phyloP scores from a whole-genome alignment of 1,139 yeast species.

The Nakaseomyces bracarensis region DNA sequence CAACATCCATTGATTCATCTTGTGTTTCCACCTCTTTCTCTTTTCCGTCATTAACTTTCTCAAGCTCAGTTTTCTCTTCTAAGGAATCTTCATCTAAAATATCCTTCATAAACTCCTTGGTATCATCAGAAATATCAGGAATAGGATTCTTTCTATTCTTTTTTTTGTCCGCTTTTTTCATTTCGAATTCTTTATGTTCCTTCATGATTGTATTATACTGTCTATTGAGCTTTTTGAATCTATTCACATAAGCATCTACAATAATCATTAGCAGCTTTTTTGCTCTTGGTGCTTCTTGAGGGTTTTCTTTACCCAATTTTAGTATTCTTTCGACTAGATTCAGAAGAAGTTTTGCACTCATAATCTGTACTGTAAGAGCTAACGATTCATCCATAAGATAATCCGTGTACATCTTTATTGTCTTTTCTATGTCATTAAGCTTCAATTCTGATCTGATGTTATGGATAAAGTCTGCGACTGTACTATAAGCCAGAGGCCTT shows the following conservation, averaged over 20 bases:
- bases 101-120: conserved; percentile 24
- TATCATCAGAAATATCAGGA: conserved; percentile 22
- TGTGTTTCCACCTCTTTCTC: conserved; percentile 33
- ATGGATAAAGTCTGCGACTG: conserved; percentile 93
- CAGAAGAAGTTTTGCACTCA: conserved; percentile 87
- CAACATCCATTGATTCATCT: conserved; percentile 23
- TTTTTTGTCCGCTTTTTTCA: conserved; percentile 27
- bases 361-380: conserved; percentile 86
- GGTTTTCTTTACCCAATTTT: conserved; percentile 57
- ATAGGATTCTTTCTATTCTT: conserved; percentile 18
- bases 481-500: conserved; percentile 83
- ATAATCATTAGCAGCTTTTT: conserved; percentile 67
- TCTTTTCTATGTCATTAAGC: conserved; percentile 78
- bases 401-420: conserved; percentile 75
- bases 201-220: conserved; percentile 61
- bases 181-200: conserved; percentile 50
- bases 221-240: conserved; percentile 68
- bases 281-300: conserved; percentile 67
- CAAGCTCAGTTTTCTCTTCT: conserved; percentile 15
- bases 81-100: conserved; percentile 20
- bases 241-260: conserved; percentile 77
- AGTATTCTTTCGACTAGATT: conserved; percentile 84
- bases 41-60: conserved; percentile 7
- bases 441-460: conserved; percentile 81
- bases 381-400: conserved; percentile 74